A percentile compares a stretch with the other conserved stretches of the same genome.
Evolutionary conservation across 345 rosid genomes (phyloP).

Genomic region (Eucalyptus marginata): DNA sequence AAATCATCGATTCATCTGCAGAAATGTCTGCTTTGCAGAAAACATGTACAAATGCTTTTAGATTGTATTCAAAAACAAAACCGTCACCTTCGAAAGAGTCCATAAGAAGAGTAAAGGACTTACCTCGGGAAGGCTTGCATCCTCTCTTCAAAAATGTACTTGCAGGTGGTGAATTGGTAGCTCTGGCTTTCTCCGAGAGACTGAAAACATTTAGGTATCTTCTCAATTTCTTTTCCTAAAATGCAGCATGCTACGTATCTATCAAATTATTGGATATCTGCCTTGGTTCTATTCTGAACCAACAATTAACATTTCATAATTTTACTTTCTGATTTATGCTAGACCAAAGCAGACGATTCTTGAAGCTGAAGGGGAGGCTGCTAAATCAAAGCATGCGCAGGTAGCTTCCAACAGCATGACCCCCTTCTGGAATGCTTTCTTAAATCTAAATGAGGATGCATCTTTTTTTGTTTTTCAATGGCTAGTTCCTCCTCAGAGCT

Average conservation of each 20-base stretch:
- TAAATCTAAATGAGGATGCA: background rate
- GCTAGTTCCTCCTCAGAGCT: background rate
- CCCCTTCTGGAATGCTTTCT: background rate
- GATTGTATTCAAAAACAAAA: conserved; percentile 77
- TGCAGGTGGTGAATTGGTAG: conserved; percentile 78
- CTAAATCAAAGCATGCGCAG: conserved; percentile 62
- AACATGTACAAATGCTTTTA: conserved; percentile 78
- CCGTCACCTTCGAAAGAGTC: conserved; percentile 87
- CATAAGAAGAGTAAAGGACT: conserved; percentile 70
- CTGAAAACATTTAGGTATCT: conserved; percentile 70
- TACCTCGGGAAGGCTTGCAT: conserved; percentile 83
- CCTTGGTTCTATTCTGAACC: background rate
- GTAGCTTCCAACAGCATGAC: conserved; percentile 8
- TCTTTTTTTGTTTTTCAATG: background rate
- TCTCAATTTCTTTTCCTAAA: background rate
- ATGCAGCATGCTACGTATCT: background rate
- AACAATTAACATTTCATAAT: background rate
- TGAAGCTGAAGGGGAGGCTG: conserved; percentile 94
- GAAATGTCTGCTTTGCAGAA: conserved; percentile 61
- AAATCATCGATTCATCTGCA: conserved; percentile 70
- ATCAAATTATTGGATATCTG: background rate
- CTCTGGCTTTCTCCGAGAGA: conserved; percentile 88
- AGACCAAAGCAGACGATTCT: conserved; percentile 96
- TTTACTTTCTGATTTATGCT: conserved; percentile 7
- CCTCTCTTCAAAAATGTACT: conserved; percentile 68